These are phyloP conservation scores for Didymella keratinophila DNA, from an alignment of 2,329 filamentous ascomycete species.

Conservation along the genomic window DNA sequence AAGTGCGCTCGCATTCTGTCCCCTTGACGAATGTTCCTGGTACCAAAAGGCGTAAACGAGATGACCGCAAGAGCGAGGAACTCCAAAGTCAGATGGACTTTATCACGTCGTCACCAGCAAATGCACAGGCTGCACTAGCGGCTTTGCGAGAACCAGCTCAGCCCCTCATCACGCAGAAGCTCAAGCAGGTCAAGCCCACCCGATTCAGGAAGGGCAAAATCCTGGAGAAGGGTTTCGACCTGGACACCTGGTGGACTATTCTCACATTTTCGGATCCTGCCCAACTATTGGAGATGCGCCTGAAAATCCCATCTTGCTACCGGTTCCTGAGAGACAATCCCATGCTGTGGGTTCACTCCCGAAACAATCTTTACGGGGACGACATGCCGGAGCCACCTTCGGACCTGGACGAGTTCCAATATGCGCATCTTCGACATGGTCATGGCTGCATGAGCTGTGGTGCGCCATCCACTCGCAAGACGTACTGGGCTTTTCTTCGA, in stretches of 20 bases:
- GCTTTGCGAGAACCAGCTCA: constrained; percentile 14
- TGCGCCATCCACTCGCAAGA: constrained; percentile 49
- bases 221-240: constrained; percentile 38
- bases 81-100: constrained; percentile 11
- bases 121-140: constrained; percentile 9
- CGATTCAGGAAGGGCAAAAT: constrained; percentile 40
- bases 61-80: constrained; percentile 20
- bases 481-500: constrained; percentile 54
- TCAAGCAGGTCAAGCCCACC: constrained; percentile 38
- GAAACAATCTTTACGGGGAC: constrained; percentile 44
- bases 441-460: constrained; percentile 52
- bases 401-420: constrained; percentile 51
- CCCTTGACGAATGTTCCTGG: constrained; percentile 40
- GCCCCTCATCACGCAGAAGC: constrained; percentile 29
- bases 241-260: constrained; percentile 50
- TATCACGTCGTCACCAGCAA: constrained; percentile 9
- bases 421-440: constrained; percentile 50
- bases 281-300: constrained; percentile 47
- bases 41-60: constrained; percentile 34
- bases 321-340: constrained; percentile 46
- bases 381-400: constrained; percentile 46
- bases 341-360: constrained; percentile 50
- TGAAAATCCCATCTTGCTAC: constrained; percentile 46
- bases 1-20: constrained; percentile 43
- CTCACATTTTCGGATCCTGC: constrained; percentile 46